Percentiles rank a stretch among this genome's conserved stretches.
These are phyloP conservation scores for Striga hermonthica DNA, from an alignment of 305 asterid species.

Conservation along the genomic window DNA sequence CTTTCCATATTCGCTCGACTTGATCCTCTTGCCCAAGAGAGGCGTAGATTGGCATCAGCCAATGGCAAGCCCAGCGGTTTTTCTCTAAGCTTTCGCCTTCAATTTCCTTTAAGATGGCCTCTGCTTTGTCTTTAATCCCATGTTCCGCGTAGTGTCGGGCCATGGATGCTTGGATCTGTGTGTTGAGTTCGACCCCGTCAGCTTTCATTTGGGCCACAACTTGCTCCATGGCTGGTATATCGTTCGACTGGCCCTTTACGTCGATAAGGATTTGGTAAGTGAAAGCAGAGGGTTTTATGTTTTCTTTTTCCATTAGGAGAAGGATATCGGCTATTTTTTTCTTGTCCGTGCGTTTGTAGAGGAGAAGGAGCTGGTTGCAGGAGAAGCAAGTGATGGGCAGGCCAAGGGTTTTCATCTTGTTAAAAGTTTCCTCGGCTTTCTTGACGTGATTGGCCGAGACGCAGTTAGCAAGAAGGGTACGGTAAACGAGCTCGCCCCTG, in stretches of 20 bases:
- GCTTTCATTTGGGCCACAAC: slow-evolving; percentile 62
- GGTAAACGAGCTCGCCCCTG: slow-evolving; percentile 55
- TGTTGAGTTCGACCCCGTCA: slow-evolving; percentile 51
- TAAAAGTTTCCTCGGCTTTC: slow-evolving; percentile 65
- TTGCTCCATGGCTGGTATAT: slow-evolving; percentile 75
- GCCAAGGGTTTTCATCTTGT: slow-evolving; percentile 59
- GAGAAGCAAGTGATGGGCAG: slow-evolving; percentile 48
- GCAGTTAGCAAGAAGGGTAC: slow-evolving; percentile 60
- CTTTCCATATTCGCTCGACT: slow-evolving; percentile 65
- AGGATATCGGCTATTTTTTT: slow-evolving; percentile 71
- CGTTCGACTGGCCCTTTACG: slow-evolving; percentile 59
- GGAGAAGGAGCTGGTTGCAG: slow-evolving; percentile 70
- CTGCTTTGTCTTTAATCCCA: slow-evolving; percentile 70
- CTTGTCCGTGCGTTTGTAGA: slow-evolving; percentile 61
- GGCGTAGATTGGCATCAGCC: slow-evolving; percentile 67
- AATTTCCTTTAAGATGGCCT: slow-evolving; percentile 53
- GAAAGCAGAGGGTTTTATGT: slow-evolving; percentile 55
- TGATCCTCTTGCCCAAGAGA: slow-evolving; percentile 58
- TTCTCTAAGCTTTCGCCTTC: slow-evolving; percentile 48
- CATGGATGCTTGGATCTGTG: slow-evolving; percentile 35
- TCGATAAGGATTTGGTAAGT: slow-evolving; percentile 64
- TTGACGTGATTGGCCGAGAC: slow-evolving; percentile 38
- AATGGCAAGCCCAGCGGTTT: slow-evolving; percentile 44
- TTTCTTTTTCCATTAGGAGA: slow-evolving; percentile 68
- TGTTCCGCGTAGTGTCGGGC: slow-evolving; percentile 49